Evolutionary conservation across 2,329 filamentous ascomycete species (phyloP), one percentile per base, ranked within the genome.

Genomic region (Chaetomium olivaceum): DNA sequence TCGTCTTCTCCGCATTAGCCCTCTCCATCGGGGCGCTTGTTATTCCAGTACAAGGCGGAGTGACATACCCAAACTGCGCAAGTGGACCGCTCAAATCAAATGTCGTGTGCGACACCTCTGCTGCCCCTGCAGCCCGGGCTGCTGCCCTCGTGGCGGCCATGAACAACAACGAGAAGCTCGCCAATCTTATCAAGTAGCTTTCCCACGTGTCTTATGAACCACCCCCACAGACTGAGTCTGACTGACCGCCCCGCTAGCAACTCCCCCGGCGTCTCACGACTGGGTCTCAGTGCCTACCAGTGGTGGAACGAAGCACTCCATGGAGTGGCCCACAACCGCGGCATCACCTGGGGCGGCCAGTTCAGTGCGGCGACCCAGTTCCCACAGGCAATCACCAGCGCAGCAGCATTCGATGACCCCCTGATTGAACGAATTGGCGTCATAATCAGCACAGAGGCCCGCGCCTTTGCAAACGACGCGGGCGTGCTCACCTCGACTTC

Each of bases 351-450:
- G 52, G 54, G 39, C 9, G 83, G 83, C 7, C 76, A 83, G 14
- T 90, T 82, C 72, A 84, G 80, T 69, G 85, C 83, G 73, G 85
- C 87, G 0, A 90, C 88, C 0, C 87, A 84, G 0, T 90, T 90
- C 72, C 87, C 88, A 0, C 82, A 84, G 73, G 87, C 88, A 0
- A 87, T 91, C 39, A 74, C 84, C 3, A 83, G 87, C 73, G 83
- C 83, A 23, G 87, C 88, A 0, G 83, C 87, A 0, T 87, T 90
- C 69, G 86, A 90, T 68, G 86, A 89, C 69, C 74, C 81, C 21
- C 76, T 81, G 7, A 83, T 90, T 6, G 87, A 4, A 79, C 75
- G 3, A 80, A 61, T 61, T 19, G 58, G 58, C 31, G 27, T 52
- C 39, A 51, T 86, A 5, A 81, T 87, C 16, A 76, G 77, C 51